phyloP scores from a whole-genome alignment of 768 basidiomycete genomes.

The Daedaleopsis nitida region DNA sequence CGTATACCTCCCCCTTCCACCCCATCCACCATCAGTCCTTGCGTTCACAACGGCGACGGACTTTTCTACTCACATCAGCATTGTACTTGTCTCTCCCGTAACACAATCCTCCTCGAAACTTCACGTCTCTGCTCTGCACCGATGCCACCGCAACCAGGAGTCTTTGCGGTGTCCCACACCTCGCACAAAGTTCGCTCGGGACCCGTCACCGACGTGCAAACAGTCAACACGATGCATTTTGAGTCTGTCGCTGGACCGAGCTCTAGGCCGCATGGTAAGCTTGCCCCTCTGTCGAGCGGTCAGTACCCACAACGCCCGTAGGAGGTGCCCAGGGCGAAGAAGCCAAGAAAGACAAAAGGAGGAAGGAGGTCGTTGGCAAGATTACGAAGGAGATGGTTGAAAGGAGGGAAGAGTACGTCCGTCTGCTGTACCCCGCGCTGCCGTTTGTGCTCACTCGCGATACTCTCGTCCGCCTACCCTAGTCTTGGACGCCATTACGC shows the following conservation, averaged over 20 bases:
- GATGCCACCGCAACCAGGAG: slow-evolving; percentile 73
- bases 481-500: slow-evolving; percentile 59
- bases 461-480: slow-evolving; percentile 2
- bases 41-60: background rate
- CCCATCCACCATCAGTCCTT: background rate
- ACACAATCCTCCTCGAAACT: background rate
- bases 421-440: background rate
- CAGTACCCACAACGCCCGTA: background rate
- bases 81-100: background rate
- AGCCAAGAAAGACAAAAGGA: slow-evolving; percentile 62
- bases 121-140: background rate
- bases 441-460: background rate
- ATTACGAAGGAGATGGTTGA: slow-evolving; percentile 74
- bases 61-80: background rate
- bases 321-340: slow-evolving; percentile 38
- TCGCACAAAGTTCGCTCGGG: slow-evolving; percentile 45
- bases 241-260: slow-evolving; percentile 44
- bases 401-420: slow-evolving; percentile 71
- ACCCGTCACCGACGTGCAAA: slow-evolving; percentile 33
- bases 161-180: slow-evolving; percentile 63
- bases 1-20: background rate
- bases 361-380: slow-evolving; percentile 70
- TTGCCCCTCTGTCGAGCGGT: slow-evolving; percentile 13
- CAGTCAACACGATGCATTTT: slow-evolving; percentile 37
- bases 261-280: slow-evolving; percentile 40